These are phyloP conservation scores for Murraya paniculata DNA, from an alignment of 345 rosid species.

Conservation along the genomic window DNA sequence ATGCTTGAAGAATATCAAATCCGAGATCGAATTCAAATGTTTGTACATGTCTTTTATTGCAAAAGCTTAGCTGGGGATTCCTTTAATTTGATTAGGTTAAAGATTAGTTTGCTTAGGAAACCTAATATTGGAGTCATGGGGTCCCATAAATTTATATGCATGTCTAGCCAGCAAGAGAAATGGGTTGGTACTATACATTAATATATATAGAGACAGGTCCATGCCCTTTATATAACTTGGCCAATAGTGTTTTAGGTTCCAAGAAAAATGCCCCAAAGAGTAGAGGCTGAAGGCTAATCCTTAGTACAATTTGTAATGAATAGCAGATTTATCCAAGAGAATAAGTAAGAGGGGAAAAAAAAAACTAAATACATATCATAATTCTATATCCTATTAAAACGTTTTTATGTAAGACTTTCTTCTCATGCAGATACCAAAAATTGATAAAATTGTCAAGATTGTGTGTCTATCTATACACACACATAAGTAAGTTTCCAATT, in stretches of 20 bases:
- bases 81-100: background rate
- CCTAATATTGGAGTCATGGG: background rate
- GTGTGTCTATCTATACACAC: too few relatives aligned
- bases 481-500: too few relatives aligned
- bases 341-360: background rate
- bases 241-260: background rate
- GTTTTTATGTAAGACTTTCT: too few relatives aligned
- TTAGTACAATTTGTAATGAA: background rate
- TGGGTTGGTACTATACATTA: background rate
- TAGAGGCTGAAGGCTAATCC: background rate
- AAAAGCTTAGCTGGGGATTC: conserved; percentile 10
- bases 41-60: background rate
- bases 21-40: background rate
- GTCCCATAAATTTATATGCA: background rate
- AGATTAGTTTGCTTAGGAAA: background rate
- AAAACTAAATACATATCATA: background rate
- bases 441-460: background rate
- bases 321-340: background rate
- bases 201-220: background rate
- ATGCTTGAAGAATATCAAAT: background rate
- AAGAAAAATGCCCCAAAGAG: background rate
- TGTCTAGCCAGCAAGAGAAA: background rate
- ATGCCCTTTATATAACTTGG: background rate
- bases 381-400: background rate
- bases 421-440: background rate